Conservation (phyloP, 2,329 filamentous ascomycete species). For the Stromatinia cepivora region DNA sequence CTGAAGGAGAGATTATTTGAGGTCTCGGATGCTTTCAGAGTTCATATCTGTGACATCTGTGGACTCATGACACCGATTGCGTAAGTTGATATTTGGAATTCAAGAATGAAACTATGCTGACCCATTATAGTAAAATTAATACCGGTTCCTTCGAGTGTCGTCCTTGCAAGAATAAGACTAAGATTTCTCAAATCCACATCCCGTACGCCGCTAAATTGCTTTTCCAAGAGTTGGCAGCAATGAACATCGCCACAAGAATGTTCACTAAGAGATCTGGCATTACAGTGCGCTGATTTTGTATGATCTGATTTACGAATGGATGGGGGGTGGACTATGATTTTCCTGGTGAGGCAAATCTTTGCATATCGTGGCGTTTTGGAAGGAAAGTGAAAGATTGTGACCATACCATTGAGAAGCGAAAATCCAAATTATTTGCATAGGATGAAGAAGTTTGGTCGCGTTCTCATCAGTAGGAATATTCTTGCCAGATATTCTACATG, state of each 20-base stretch:
- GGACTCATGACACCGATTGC: conserved; percentile 98
- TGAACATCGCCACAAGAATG: conserved; percentile 98
- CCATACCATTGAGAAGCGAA: conserved; percentile 21
- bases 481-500: background rate
- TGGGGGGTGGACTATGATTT: conserved; percentile 16
- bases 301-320: conserved; percentile 26
- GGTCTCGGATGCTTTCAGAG: conserved; percentile 95
- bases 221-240: conserved; percentile 95
- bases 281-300: conserved; percentile 58
- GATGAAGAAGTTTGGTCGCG: conserved; percentile 16
- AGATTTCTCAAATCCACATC: conserved; percentile 96
- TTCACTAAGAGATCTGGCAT: conserved; percentile 84
- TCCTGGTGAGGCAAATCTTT: conserved; percentile 29
- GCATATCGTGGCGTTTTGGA: conserved; percentile 39
- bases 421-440: conserved; percentile 27
- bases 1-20: conserved; percentile 97
- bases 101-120: background rate
- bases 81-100: conserved; percentile 58
- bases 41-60: conserved; percentile 98
- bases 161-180: conserved; percentile 98
- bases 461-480: background rate
- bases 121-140: conserved; percentile 70
- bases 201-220: conserved; percentile 97
- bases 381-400: conserved; percentile 32
- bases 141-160: conserved; percentile 96